Conservation (phyloP, 2,329 filamentous ascomycete species). For the Colletotrichum sp. region DNA sequence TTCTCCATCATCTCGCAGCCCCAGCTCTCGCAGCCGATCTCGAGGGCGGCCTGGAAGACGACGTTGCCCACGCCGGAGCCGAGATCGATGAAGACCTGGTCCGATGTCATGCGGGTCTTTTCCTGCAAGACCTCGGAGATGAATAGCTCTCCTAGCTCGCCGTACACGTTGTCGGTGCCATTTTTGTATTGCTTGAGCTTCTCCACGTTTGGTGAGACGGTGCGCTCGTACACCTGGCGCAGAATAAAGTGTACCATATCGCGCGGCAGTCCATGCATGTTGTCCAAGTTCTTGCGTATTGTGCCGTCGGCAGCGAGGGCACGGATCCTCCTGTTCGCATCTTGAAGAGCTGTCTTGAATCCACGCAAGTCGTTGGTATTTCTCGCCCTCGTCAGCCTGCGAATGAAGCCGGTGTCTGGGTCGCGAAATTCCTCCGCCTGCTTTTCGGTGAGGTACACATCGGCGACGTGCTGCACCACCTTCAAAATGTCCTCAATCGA, state of each 20-base stretch:
- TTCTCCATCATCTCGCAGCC: conserved; percentile 97
- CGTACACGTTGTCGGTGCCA: conserved; percentile 92
- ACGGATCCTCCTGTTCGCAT: conserved; percentile 78
- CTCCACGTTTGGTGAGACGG: conserved; percentile 88
- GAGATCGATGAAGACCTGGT: conserved; percentile 90
- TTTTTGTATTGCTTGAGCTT: conserved; percentile 85
- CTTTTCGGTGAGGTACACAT: conserved; percentile 78
- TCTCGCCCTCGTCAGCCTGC: conserved; percentile 77
- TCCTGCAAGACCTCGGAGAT: conserved; percentile 80
- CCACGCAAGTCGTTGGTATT: conserved; percentile 68
- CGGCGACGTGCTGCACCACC: conserved; percentile 72
- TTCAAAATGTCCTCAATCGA: conserved; percentile 76
- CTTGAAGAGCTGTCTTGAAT: conserved; percentile 74
- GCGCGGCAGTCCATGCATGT: conserved; percentile 71
- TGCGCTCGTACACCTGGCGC: conserved; percentile 88
- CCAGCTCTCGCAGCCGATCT: conserved; percentile 93
- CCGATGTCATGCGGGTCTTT: conserved; percentile 78
- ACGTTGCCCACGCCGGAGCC: conserved; percentile 97
- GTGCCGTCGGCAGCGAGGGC: conserved; percentile 72
- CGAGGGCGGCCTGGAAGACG: conserved; percentile 89
- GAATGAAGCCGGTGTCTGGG: conserved; percentile 75
- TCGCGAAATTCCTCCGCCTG: conserved; percentile 73
- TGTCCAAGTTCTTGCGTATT: conserved; percentile 74
- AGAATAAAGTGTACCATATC: conserved; percentile 82
- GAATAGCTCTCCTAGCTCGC: conserved; percentile 87